Evolutionary conservation across 139 green algal genomes (phyloP), one percentile per base, ranked within the genome.

Genomic region (Yamagishiella unicocca): DNA sequence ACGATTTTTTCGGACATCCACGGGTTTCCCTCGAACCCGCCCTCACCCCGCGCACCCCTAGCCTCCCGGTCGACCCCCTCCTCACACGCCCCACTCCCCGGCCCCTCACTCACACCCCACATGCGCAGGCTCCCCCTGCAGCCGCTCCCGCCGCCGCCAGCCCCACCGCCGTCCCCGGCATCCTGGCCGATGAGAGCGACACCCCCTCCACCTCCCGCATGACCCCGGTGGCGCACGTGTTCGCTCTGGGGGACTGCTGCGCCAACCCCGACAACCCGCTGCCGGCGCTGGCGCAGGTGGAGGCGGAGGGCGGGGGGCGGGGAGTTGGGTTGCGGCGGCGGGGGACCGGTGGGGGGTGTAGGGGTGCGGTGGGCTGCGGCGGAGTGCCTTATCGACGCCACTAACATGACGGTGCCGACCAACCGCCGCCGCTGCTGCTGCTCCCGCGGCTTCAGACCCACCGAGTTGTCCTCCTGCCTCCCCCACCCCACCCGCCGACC

Each of bases 231-330:
- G 68, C 64, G 1, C 62, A 91, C 88, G 91, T 97, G 21, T 99
- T 94, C 53, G 95, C 95, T 1, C 81, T 98, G 37, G 96, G 96
- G 0, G 97, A 99, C 92, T 99, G 96, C 91, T 95, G 91, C 35
- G 95, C 94, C n/a, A 95, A 97, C 80, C 53, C 83, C 24, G 92
- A 96, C 27, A 87, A 70, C 21, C 97, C 97, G 9, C 88, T 99
- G 72, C 96, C 96, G 0, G 94, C 97, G 0, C 90, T 99, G 22
- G 96, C 96, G 7, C 96, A 98, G 94, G 96, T 97, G 53, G 35
- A 89, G 40, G n/a, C 50, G 35, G 21, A 46, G 66, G 66, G 29
- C n/a, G 8, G 64, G 19, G 31, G 29, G 31, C n/a, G 17, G 31
- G 64, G 64, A 42, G 64, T 31, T 73, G 33, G 64, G 64, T n/a